Evolutionary conservation across 2,329 filamentous ascomycete species (phyloP).

Genomic region (Xylaria sp.): DNA sequence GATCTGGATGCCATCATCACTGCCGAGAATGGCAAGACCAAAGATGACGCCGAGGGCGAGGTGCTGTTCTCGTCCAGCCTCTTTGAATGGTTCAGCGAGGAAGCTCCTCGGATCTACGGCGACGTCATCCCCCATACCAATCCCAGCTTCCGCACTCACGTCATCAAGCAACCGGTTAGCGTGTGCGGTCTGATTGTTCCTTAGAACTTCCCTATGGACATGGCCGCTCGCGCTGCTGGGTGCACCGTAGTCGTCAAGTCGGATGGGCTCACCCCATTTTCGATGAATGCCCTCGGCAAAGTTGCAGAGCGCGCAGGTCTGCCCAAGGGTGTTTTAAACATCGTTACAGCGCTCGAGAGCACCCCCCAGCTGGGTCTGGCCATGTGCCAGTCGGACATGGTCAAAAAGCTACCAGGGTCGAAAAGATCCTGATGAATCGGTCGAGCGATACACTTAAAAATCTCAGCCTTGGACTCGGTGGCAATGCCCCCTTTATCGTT

Average conservation of each 20-base stretch:
- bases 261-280: constrained; percentile 45
- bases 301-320: constrained; percentile 47
- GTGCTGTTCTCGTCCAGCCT: too few relatives aligned
- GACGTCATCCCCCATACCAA: too few relatives aligned
- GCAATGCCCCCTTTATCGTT: constrained; percentile 78
- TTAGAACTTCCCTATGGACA: constrained; percentile 56
- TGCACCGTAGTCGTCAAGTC: constrained; percentile 47
- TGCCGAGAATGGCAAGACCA: too few relatives aligned
- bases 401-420: constrained; percentile 73
- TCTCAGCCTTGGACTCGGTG: constrained; percentile 72
- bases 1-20: too few relatives aligned
- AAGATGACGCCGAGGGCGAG: too few relatives aligned
- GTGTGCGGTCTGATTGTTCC: constrained; percentile 72
- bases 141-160: too few relatives aligned
- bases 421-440: constrained; percentile 70
- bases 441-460: constrained; percentile 69
- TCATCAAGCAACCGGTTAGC: constrained; percentile 70
- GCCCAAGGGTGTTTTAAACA: too few relatives aligned
- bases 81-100: too few relatives aligned
- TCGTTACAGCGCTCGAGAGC: too few relatives aligned
- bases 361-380: too few relatives aligned
- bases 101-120: too few relatives aligned
- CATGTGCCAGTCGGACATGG: too few relatives aligned
- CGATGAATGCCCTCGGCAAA: constrained; percentile 39
- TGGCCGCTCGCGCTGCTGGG: constrained; percentile 55